Evolutionary conservation across 2,329 filamentous ascomycete species (phyloP).

Genomic region (Calycina marina): DNA sequence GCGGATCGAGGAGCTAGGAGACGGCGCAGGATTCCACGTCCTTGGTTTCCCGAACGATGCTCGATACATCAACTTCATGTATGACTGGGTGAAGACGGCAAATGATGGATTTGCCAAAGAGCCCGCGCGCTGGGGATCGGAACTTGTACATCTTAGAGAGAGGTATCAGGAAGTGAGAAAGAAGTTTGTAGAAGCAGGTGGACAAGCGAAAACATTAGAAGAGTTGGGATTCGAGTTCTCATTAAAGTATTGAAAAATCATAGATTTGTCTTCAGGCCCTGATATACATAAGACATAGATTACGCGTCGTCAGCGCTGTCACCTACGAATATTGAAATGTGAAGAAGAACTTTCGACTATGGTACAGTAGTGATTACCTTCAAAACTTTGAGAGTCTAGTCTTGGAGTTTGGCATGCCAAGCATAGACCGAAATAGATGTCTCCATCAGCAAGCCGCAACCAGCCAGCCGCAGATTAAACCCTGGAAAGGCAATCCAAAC

Average conservation of each 20-base stretch:
- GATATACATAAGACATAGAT: too few relatives aligned
- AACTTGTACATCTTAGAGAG: background rate
- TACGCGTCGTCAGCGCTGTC: too few relatives aligned
- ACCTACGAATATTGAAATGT: too few relatives aligned
- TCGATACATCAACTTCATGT: slow-evolving; percentile 53
- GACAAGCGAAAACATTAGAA: slow-evolving; percentile 46
- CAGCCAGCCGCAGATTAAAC: too few relatives aligned
- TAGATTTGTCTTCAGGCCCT: too few relatives aligned
- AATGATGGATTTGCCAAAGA: background rate
- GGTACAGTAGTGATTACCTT: too few relatives aligned
- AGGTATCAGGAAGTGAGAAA: slow-evolving; percentile 56
- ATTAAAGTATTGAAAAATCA: slow-evolving; percentile 25
- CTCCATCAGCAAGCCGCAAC: too few relatives aligned
- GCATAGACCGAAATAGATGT: too few relatives aligned
- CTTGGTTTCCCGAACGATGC: slow-evolving; percentile 45
- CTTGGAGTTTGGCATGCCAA: too few relatives aligned
- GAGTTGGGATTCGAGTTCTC: slow-evolving; percentile 54
- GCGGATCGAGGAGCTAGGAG: slow-evolving; percentile 26
- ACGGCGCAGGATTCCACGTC: slow-evolving; percentile 31
- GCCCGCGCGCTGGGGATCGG: background rate
- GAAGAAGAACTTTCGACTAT: too few relatives aligned
- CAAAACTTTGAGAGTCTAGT: too few relatives aligned
- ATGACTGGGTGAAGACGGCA: slow-evolving; percentile 36
- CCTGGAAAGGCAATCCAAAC: too few relatives aligned
- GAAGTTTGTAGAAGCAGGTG: slow-evolving; percentile 52